Evolutionary conservation across 129 eudicot species (phyloP).

Genomic region (Flaveria linearis): DNA sequence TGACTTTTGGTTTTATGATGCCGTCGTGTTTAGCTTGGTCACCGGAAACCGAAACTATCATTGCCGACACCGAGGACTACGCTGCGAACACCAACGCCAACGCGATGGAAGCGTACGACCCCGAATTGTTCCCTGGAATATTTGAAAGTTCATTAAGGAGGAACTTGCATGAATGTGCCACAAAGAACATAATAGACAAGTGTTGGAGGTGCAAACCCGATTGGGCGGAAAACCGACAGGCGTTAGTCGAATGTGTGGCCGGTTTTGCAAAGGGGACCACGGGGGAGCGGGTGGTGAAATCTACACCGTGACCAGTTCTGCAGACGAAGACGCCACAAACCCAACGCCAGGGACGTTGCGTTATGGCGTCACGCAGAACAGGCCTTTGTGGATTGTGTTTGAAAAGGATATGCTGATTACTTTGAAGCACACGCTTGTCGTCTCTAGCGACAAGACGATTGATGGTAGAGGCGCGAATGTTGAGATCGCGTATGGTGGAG

Average conservation of each 20-base stretch:
- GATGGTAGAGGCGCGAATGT: slow-evolving; percentile 71
- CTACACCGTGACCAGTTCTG: slow-evolving; percentile 56
- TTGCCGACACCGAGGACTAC: slow-evolving; percentile 17
- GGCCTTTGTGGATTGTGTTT: slow-evolving; percentile 72
- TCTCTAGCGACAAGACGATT: slow-evolving; percentile 60
- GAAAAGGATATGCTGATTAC: slow-evolving; percentile 50
- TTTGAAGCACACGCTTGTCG: slow-evolving; percentile 50
- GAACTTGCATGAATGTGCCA: neutral
- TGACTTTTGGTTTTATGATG: slow-evolving; percentile 7
- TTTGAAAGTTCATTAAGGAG: slow-evolving; percentile 5
- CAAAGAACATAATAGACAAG: slow-evolving; percentile 51
- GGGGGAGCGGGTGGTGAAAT: slow-evolving; percentile 58
- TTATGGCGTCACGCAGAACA: slow-evolving; percentile 53
- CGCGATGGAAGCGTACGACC: slow-evolving; percentile 9
- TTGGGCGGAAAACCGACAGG: slow-evolving; percentile 57
- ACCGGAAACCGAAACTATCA: neutral
- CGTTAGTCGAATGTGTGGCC: slow-evolving; percentile 52
- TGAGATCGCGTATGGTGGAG: slow-evolving; percentile 64
- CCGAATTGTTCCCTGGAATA: slow-evolving; percentile 7
- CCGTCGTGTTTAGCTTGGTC: slow-evolving; percentile 7
- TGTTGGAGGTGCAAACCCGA: slow-evolving; percentile 69
- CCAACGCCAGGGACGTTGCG: slow-evolving; percentile 76
- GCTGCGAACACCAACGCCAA: neutral
- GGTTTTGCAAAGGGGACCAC: slow-evolving; percentile 54
- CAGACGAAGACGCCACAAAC: slow-evolving; percentile 40